phyloP scores from a whole-genome alignment of 352 stramenopile genomes.

The Phytopythium cucurbitacearum region DNA sequence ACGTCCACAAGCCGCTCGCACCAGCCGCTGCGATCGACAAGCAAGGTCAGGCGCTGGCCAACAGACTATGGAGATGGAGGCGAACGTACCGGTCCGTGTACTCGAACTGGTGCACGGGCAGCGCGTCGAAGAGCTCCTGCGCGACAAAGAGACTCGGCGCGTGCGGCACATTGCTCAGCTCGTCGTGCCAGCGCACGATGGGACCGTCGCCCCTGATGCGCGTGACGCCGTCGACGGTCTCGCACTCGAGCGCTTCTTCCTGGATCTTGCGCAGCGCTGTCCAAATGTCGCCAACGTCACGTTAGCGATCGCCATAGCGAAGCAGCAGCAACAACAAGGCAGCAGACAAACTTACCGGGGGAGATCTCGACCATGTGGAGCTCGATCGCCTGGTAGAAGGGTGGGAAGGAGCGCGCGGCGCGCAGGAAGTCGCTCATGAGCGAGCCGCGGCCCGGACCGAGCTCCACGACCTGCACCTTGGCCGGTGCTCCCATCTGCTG shows the following conservation, averaged over 20 bases:
- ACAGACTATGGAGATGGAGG: too few species aligned
- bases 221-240: slow-evolving; percentile 39
- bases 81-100: slow-evolving; percentile 76
- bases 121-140: slow-evolving; percentile 94
- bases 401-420: slow-evolving; percentile 81
- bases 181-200: slow-evolving; percentile 84
- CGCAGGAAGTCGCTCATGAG: slow-evolving; percentile 94
- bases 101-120: slow-evolving; percentile 95
- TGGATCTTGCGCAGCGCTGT: slow-evolving; percentile 86
- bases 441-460: slow-evolving; percentile 90
- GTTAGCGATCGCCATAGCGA: slow-evolving; percentile 2
- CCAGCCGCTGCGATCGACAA: slow-evolving; percentile 62
- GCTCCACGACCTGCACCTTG: slow-evolving; percentile 85
- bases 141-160: slow-evolving; percentile 86
- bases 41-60: not conserved
- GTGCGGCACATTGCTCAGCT: slow-evolving; percentile 72
- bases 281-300: not conserved
- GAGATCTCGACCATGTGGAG: slow-evolving; percentile 93
- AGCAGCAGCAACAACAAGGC: slow-evolving; percentile 4
- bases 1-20: slow-evolving; percentile 94
- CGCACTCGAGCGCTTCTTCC: slow-evolving; percentile 72
- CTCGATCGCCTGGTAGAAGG: slow-evolving; percentile 80
- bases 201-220: slow-evolving; percentile 42
- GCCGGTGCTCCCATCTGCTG: slow-evolving; percentile 79
- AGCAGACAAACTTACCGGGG: slow-evolving; percentile 26